Percentiles rank a stretch among this genome's conserved stretches.
Conservation (phyloP, 768 basidiomycete species). For the Hygrocybe coccinea region DNA sequence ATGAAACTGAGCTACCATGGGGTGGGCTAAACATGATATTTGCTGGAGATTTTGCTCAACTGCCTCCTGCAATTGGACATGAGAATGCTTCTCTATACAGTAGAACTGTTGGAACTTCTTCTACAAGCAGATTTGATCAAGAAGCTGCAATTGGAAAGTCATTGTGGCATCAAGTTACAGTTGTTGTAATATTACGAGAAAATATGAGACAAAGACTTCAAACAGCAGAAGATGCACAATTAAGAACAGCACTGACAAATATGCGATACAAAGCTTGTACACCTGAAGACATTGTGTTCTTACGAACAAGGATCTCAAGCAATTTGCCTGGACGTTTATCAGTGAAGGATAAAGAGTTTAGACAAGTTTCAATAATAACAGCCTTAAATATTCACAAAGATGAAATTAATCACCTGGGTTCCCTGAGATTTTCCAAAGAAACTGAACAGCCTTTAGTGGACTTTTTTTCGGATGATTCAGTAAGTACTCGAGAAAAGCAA, state of each 20-base stretch:
- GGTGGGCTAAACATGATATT: constrained; percentile 36
- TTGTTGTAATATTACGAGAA: constrained; percentile 28
- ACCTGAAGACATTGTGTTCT: constrained; percentile 31
- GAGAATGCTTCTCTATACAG: constrained; percentile 17
- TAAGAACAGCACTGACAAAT: constrained; percentile 18
- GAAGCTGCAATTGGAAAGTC: constrained; percentile 21
- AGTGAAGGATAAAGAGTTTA: constrained; percentile 19
- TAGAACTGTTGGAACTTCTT: constrained; percentile 1
- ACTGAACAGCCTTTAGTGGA: constrained; percentile 17
- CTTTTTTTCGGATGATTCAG: constrained; percentile 25
- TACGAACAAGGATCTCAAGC: constrained; percentile 23
- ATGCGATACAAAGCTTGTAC: constrained; percentile 37
- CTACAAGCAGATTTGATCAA: constrained; percentile 8
- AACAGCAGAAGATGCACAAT: constrained; percentile 10
- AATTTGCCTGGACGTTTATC: constrained; percentile 1
- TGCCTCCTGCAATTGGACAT: constrained; percentile 11
- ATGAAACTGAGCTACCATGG: constrained; percentile 21
- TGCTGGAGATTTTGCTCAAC: constrained; percentile 38
- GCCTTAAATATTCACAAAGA: constrained; percentile 34
- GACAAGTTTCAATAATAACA: constrained; percentile 37
- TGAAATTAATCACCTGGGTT: constrained; percentile 32
- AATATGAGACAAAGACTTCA: constrained; percentile 29
- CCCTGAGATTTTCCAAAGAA: constrained; percentile 30
- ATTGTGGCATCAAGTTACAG: constrained; percentile 29
- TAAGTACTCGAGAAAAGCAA: neutral